phyloP scores from a whole-genome alignment of 192 early-diverging fungal genomes.

The Umbelopsis sp. region DNA sequence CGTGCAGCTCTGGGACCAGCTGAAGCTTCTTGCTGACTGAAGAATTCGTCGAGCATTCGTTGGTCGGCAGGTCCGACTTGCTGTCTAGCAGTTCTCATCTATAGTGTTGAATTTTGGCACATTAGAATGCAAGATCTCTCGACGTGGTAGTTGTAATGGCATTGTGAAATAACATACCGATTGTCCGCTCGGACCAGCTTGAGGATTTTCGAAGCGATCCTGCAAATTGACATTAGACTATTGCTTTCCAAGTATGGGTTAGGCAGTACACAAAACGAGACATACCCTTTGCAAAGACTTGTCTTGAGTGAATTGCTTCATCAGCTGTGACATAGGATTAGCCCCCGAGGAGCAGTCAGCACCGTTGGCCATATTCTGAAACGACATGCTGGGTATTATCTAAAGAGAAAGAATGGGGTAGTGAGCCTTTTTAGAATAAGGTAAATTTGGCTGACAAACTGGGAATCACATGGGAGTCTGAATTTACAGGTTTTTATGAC shows the following conservation, averaged over 20 bases:
- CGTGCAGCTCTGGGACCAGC: neutral
- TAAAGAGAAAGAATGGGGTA: constrained; percentile 14
- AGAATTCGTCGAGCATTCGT: constrained; percentile 45
- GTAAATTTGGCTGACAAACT: constrained; percentile 5
- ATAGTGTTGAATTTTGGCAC: neutral
- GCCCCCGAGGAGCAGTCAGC: constrained; percentile 72
- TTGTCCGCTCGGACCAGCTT: constrained; percentile 23
- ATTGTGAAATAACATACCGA: neutral
- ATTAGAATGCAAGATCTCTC: neutral
- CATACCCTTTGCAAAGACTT: constrained; percentile 75
- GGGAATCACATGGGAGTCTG: constrained; percentile 14
- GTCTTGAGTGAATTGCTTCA: constrained; percentile 83
- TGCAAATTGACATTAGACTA: constrained; percentile 15
- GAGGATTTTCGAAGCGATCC: constrained; percentile 37
- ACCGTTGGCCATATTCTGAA: constrained; percentile 37
- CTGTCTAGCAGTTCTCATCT: constrained; percentile 42
- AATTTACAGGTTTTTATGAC: neutral
- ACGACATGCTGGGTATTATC: neutral
- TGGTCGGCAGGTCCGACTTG: constrained; percentile 25
- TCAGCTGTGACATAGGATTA: constrained; percentile 77
- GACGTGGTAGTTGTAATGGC: neutral
- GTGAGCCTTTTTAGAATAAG: neutral
- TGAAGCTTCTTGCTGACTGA: constrained; percentile 31
- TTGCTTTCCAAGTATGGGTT: constrained; percentile 9
- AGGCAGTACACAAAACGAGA: neutral